Evolutionary conservation across 176 grass and related monocot species (phyloP), one percentile per base, ranked within the genome.

Genomic region (Hordeum marinum): DNA sequence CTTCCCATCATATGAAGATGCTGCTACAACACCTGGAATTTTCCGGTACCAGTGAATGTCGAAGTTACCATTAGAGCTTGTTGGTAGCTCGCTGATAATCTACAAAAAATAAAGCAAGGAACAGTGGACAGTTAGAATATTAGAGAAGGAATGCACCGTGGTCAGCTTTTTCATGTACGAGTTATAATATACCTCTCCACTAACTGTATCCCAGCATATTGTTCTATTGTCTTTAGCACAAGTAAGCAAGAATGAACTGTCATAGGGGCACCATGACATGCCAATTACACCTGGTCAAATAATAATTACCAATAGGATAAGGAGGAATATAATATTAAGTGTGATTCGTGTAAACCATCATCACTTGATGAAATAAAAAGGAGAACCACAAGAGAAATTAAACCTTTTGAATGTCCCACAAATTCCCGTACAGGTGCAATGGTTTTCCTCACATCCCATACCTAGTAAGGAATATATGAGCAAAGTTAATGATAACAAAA

Each of bases 371-470:
- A n/a, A 63, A 68, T 63, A 10, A 91, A 70, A 37, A 34, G 34
- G 61, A 76, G 68, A 93, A 64, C 17, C 32, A 24, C 37, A 34
- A 65, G 59, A 81, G 71, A 84, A 87, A 96, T 21, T 10, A 70
- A 90, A 99, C 96, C 91, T 99, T 99, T 94, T 34, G 94, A 92
- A 66, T 99, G 96, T 12, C 96, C 96, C 14, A 90, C 90, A 86
- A 99, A 96, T 89, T 99, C 96, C 84, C 94, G 89, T 83, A 99
- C 89, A 75, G 96, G 96, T 74, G 91, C 89, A 86, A 99, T 94
- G 68, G 96, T 94, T 90, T 99, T 99, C 75, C 96, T 96, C 88
- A 99, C 91, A 92, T 99, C 96, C 96, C 96, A 99, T 78, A 96
- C 93, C 96, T 99, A 87, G 36, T 6, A 93, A 85, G 85, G 63